Conservation (phyloP, 352 stramenopile genomes). For the Globisporangium orthogonon region DNA sequence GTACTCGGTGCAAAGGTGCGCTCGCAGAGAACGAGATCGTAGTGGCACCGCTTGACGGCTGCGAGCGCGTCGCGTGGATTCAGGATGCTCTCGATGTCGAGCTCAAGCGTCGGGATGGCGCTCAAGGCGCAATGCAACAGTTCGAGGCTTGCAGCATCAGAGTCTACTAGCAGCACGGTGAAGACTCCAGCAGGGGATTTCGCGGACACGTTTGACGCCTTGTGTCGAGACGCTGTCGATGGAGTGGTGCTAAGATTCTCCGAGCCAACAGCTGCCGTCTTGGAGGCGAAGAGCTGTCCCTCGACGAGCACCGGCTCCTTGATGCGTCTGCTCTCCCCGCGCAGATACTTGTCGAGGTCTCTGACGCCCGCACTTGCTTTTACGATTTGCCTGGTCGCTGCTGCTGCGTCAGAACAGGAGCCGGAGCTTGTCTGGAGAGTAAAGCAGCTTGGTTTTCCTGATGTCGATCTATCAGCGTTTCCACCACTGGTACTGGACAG, state of each 20-base stretch:
- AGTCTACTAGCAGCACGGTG: slow-evolving; percentile 31
- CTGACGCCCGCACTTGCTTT: slow-evolving; percentile 20
- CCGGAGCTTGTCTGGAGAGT: background rate
- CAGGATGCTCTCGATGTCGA: slow-evolving; percentile 60
- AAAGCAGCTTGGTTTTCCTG: background rate
- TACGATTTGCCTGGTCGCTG: background rate
- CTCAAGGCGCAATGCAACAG: slow-evolving; percentile 27
- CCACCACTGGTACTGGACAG: background rate
- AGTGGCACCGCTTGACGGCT: slow-evolving; percentile 40
- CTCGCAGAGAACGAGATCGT: slow-evolving; percentile 84
- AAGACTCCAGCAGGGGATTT: background rate
- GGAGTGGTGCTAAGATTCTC: background rate
- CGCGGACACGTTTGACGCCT: background rate
- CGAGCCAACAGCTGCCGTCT: background rate
- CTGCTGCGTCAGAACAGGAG: background rate
- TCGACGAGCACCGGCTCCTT: slow-evolving; percentile 22
- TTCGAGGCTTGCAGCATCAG: slow-evolving; percentile 25
- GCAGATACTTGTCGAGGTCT: slow-evolving; percentile 57
- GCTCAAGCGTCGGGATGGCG: slow-evolving; percentile 10
- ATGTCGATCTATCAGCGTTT: background rate
- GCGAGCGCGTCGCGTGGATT: slow-evolving; percentile 45
- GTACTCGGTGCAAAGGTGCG: slow-evolving; percentile 30
- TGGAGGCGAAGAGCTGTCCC: slow-evolving; percentile 31
- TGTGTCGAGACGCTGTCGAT: background rate
- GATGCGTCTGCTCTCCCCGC: slow-evolving; percentile 48